Percentiles rank a stretch among this genome's conserved stretches.
These are phyloP conservation scores for Salix suchowensis DNA, from an alignment of 345 rosid genomes.

Conservation along the genomic window DNA sequence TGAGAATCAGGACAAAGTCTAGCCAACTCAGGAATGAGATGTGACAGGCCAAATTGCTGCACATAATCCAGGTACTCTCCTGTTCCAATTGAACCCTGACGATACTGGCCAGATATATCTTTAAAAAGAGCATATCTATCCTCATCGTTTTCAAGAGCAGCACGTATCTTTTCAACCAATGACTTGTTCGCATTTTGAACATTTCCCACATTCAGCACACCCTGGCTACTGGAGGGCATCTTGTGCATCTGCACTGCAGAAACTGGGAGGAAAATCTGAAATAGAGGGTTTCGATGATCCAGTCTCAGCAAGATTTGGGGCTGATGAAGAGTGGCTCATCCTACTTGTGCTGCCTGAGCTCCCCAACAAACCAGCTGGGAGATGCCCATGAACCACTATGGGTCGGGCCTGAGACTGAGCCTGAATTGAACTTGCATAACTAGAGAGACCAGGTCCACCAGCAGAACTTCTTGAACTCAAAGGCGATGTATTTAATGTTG, in stretches of 20 bases:
- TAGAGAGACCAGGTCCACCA: conserved; percentile 24
- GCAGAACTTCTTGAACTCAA: conserved; percentile 21
- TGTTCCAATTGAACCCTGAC: conserved; percentile 68
- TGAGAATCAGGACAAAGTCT: conserved; percentile 72
- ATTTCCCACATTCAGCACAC: conserved; percentile 34
- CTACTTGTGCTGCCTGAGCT: conserved; percentile 31
- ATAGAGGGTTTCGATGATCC: conserved; percentile 29
- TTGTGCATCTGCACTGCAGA: conserved; percentile 44
- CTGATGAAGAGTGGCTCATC: conserved; percentile 64
- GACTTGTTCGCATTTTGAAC: conserved; percentile 77
- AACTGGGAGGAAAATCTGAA: conserved; percentile 79
- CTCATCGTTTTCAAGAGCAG: conserved; percentile 66
- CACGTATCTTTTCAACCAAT: conserved; percentile 69
- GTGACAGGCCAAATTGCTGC: conserved; percentile 59
- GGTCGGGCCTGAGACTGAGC: conserved; percentile 30
- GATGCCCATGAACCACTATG: conserved; percentile 18
- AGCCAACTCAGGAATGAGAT: conserved; percentile 78
- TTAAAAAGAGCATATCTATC: conserved; percentile 64
- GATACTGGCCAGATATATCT: conserved; percentile 68
- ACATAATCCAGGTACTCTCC: conserved; percentile 60
- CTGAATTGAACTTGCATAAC: conserved; percentile 43
- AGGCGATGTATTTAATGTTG: conserved; percentile 20
- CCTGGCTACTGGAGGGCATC: conserved; percentile 31
- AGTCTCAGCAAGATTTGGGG: conserved; percentile 57
- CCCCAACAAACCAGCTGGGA: conserved; percentile 28